These are phyloP conservation scores for Umbelopsis sp. DNA, from an alignment of 192 early-diverging fungal genomes.

Conservation along the genomic window DNA sequence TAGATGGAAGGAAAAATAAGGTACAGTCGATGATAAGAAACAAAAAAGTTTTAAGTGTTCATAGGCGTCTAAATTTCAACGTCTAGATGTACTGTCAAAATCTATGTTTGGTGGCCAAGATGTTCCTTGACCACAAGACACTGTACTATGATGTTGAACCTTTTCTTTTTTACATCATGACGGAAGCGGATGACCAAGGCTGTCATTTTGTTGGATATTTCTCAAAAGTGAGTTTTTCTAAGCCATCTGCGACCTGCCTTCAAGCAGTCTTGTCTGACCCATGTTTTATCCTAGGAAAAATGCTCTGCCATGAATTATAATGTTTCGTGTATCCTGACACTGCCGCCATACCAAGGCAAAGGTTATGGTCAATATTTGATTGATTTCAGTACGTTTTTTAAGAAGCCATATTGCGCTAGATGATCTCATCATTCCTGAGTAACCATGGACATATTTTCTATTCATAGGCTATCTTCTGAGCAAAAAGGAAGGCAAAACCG, in stretches of 20 bases:
- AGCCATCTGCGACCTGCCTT: not conserved
- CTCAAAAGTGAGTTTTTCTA: conserved; percentile 67
- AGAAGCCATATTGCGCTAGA: not conserved
- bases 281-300: conserved; percentile 67
- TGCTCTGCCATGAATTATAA: conserved; percentile 82
- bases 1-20: conserved; percentile 97
- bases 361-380: conserved; percentile 94
- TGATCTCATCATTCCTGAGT: not conserved
- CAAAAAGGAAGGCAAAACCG: conserved; percentile 73
- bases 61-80: not conserved
- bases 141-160: conserved; percentile 98
- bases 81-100: conserved; percentile 92
- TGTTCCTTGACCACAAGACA: conserved; percentile 98
- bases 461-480: conserved; percentile 75
- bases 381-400: conserved; percentile 74
- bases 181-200: conserved; percentile 73
- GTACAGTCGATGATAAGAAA: conserved; percentile 28
- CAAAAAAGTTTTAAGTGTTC: not conserved
- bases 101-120: conserved; percentile 92
- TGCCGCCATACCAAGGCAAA: conserved; percentile 86
- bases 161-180: conserved; percentile 95
- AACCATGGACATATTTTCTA: not conserved
- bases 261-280: not conserved
- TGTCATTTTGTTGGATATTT: conserved; percentile 97
- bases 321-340: conserved; percentile 91